phyloP scores from a whole-genome alignment of 2,329 filamentous ascomycete species.

The Stagonosporopsis tanaceti region DNA sequence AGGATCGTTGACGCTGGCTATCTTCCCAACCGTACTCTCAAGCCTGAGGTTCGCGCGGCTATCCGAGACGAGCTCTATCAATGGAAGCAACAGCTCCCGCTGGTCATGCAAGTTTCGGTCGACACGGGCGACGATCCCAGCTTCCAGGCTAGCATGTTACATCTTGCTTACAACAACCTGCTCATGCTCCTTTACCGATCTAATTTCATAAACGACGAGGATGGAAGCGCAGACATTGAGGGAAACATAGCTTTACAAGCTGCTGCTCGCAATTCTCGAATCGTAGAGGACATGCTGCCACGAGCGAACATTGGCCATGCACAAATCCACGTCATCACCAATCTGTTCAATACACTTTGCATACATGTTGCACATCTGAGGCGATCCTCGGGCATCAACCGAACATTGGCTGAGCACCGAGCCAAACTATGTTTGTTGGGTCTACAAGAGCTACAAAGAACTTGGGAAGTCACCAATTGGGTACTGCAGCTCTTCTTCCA shows the following conservation, averaged over 20 bases:
- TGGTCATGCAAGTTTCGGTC: slow-evolving; percentile 45
- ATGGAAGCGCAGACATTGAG: slow-evolving; percentile 44
- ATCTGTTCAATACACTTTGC: slow-evolving; percentile 58
- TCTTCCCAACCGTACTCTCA: slow-evolving; percentile 33
- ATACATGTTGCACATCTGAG: slow-evolving; percentile 58
- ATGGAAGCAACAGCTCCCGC: slow-evolving; percentile 53
- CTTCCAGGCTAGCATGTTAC: slow-evolving; percentile 52
- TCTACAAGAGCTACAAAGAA: slow-evolving; percentile 58
- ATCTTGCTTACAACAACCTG: slow-evolving; percentile 58
- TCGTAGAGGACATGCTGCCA: slow-evolving; percentile 59
- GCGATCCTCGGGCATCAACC: slow-evolving; percentile 47
- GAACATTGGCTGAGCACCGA: slow-evolving; percentile 58
- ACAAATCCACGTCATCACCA: slow-evolving; percentile 59
- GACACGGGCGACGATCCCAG: slow-evolving; percentile 42
- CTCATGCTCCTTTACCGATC: slow-evolving; percentile 57
- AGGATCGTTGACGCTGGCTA: slow-evolving; percentile 51
- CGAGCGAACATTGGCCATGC: slow-evolving; percentile 55
- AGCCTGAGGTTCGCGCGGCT: slow-evolving; percentile 23
- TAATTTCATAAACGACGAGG: slow-evolving; percentile 50
- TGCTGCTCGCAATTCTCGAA: slow-evolving; percentile 56
- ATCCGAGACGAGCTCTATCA: slow-evolving; percentile 46
- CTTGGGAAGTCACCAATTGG: slow-evolving; percentile 61
- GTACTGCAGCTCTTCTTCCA: slow-evolving; percentile 59
- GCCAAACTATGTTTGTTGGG: slow-evolving; percentile 59
- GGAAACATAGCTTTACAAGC: slow-evolving; percentile 56